Conservation (phyloP, 306 rosid genomes). For the Castanea mollissima region DNA sequence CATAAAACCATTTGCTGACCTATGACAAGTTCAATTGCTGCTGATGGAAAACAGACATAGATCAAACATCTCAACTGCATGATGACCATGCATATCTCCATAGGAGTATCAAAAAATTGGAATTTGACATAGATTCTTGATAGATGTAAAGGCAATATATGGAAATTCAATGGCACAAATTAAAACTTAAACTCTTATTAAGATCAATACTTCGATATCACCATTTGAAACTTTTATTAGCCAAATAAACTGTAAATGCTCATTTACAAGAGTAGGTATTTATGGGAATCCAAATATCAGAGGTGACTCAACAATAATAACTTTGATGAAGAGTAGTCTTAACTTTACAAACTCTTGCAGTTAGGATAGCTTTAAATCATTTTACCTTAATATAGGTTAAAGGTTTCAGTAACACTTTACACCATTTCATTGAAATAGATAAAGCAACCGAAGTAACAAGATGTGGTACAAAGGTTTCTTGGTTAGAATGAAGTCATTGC, state of each 20-base stretch:
- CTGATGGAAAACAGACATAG: slow-evolving; percentile 9
- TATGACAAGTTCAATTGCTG: not conserved
- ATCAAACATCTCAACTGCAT: slow-evolving; percentile 4
- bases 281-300: not conserved
- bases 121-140: not conserved
- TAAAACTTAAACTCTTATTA: not conserved
- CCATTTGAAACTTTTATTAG: not conserved
- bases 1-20: not conserved
- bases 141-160: not conserved
- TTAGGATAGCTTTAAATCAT: not conserved
- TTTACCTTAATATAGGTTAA: not conserved
- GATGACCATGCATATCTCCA: not conserved
- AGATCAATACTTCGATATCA: not conserved
- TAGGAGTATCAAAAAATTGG: slow-evolving; percentile 6
- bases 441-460: not conserved
- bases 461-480: not conserved
- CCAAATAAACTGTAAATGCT: not conserved
- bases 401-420: not conserved
- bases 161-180: not conserved
- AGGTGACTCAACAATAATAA: not conserved
- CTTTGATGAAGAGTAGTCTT: not conserved
- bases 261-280: not conserved
- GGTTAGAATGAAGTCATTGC: not conserved
- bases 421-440: not conserved
- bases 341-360: not conserved